A percentile compares a stretch with the other conserved stretches of the same genome.
Conservation (phyloP, 2,329 filamentous ascomycete species). For the Pseudomassariella vexata region DNA sequence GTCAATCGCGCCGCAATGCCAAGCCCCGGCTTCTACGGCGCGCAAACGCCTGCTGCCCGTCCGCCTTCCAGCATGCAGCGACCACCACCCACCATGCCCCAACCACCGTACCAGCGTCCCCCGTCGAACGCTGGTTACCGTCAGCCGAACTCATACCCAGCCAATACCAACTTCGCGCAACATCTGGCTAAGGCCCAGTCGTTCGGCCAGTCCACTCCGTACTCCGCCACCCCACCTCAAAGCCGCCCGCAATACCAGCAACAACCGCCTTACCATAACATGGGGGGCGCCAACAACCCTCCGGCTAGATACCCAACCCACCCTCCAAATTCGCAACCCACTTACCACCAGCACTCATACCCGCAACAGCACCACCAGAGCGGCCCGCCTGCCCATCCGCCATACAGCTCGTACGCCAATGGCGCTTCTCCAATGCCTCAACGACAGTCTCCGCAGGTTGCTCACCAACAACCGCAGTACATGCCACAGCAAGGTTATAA, state of each 20-base stretch:
- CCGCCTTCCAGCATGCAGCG: constrained; percentile 33
- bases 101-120: constrained; percentile 27
- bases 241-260: constrained; percentile 34
- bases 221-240: constrained; percentile 34
- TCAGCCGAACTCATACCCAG: constrained; percentile 40
- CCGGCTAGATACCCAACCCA: constrained; percentile 21
- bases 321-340: constrained; percentile 15
- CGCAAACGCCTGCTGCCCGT: constrained; percentile 33
- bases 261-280: constrained; percentile 32
- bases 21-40: constrained; percentile 36
- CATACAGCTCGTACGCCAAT: constrained; percentile 23
- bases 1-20: constrained; percentile 38
- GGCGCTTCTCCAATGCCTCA: constrained; percentile 18
- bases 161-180: constrained; percentile 32
- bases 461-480: constrained; percentile 21
- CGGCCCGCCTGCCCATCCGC: constrained; percentile 19
- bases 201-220: constrained; percentile 46
- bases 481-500: constrained; percentile 21
- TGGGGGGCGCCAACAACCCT: constrained; percentile 34
- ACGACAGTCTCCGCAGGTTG: constrained; percentile 23
- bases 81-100: constrained; percentile 31
- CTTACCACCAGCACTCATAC: constrained; percentile 18
- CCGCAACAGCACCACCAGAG: constrained; percentile 19
- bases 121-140: constrained; percentile 41
- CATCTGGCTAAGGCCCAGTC: constrained; percentile 47